Evolutionary conservation across 768 basidiomycete species (phyloP).

Genomic region (Panaeolus papilionaceus): DNA sequence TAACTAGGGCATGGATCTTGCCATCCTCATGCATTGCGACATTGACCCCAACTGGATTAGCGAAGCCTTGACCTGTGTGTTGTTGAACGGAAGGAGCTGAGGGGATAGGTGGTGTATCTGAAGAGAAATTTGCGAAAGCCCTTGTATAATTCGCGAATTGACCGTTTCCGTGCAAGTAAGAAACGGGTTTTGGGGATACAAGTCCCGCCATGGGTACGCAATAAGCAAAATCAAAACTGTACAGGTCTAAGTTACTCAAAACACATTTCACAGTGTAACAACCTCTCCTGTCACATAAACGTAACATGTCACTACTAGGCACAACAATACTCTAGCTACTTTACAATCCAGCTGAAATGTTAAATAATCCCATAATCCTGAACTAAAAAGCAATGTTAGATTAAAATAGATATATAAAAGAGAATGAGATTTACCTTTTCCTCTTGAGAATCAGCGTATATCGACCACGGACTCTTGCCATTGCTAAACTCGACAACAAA

Average conservation of each 20-base stretch:
- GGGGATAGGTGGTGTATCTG: conserved; percentile 67
- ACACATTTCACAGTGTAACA: conserved; percentile 16
- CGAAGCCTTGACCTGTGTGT: conserved; percentile 25
- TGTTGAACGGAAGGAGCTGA: conserved; percentile 43
- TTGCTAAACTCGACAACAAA: conserved; percentile 69
- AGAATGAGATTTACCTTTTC: conserved; percentile 54
- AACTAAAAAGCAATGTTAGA: conserved; percentile 37
- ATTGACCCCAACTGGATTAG: conserved; percentile 25
- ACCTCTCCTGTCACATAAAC: not conserved
- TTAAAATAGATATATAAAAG: conserved; percentile 15
- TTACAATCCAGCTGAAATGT: conserved; percentile 49
- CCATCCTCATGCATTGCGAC: conserved; percentile 52
- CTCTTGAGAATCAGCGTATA: conserved; percentile 67
- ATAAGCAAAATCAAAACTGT: not conserved
- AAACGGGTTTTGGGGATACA: conserved; percentile 65
- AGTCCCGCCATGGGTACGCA: conserved; percentile 61
- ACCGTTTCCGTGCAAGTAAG: conserved; percentile 58
- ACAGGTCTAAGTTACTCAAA: not conserved
- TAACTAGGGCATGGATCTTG: conserved; percentile 91
- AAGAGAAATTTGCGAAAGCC: conserved; percentile 52
- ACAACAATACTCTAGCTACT: conserved; percentile 1
- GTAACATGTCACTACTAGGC: conserved; percentile 10
- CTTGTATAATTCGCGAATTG: conserved; percentile 69
- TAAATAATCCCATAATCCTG: conserved; percentile 53
- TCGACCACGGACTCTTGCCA: conserved; percentile 54